Conservation (phyloP, 2,329 filamentous ascomycete genomes). For the Atkinsonella texensis region DNA sequence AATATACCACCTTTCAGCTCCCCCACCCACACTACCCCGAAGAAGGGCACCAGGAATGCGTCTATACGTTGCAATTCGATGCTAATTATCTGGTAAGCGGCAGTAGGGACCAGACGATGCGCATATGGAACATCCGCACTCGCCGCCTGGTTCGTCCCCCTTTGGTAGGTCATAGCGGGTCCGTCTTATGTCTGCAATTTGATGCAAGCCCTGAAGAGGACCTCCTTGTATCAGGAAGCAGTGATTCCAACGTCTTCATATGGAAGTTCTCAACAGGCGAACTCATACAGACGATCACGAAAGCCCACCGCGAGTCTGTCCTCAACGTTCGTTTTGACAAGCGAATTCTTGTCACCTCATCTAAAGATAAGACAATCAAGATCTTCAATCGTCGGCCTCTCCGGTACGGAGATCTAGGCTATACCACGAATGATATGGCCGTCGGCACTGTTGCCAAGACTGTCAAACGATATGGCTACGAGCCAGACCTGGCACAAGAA, state of each 20-base stretch:
- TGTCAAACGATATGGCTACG: constrained; percentile 43
- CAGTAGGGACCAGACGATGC: constrained; percentile 75
- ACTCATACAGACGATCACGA: constrained; percentile 60
- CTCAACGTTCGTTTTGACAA: constrained; percentile 89
- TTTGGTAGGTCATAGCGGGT: constrained; percentile 66
- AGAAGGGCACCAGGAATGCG: constrained; percentile 83
- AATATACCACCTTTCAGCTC: constrained; percentile 76
- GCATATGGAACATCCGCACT: constrained; percentile 82
- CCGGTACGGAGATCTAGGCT: constrained; percentile 46
- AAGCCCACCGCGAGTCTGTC: constrained; percentile 81
- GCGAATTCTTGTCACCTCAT: constrained; percentile 86
- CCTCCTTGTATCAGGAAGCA: constrained; percentile 88
- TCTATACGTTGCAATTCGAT: constrained; percentile 88
- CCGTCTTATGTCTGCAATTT: constrained; percentile 90
- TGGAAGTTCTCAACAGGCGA: constrained; percentile 91
- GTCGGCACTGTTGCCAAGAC: constrained; percentile 42
- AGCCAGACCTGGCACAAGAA: constrained; percentile 31
- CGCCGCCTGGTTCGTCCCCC: constrained; percentile 65
- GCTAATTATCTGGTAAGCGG: constrained; percentile 82
- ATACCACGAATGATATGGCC: constrained; percentile 24
- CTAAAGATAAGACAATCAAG: constrained; percentile 94
- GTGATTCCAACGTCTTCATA: constrained; percentile 79
- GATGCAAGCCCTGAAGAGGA: constrained; percentile 81
- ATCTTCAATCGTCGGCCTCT: constrained; percentile 76
- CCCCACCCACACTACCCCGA: constrained; percentile 70